Evolutionary conservation across 2,329 filamentous ascomycete species (phyloP).

Genomic region (Fusarium albidum): DNA sequence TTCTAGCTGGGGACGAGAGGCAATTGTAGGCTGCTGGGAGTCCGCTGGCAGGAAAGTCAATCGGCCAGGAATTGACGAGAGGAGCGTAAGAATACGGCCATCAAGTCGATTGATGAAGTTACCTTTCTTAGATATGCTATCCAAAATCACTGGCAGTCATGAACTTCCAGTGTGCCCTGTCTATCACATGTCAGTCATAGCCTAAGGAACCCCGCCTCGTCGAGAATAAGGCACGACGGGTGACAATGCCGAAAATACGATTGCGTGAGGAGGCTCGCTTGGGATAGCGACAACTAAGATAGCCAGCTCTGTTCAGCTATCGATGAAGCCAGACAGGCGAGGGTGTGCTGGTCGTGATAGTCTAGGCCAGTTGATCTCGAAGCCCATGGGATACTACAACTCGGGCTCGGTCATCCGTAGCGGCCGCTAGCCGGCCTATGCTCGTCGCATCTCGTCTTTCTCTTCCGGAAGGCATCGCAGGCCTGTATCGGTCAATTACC

Average conservation of each 20-base stretch:
- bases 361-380: conserved; percentile 18
- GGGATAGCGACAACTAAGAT: conserved; percentile 15
- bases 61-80: conserved; percentile 26
- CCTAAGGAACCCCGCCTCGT: conserved; percentile 18
- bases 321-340: neutral
- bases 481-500: no score
- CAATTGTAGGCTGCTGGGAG: conserved; percentile 17
- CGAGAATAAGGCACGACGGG: conserved; percentile 15
- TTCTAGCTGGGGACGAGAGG: conserved; percentile 13
- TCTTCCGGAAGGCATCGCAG: conserved; percentile 25
- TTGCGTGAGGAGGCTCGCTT: conserved; percentile 12
- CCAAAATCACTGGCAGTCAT: conserved; percentile 27
- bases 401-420: conserved; percentile 18
- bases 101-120: no score
- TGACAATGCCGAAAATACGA: conserved; percentile 27
- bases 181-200: conserved; percentile 7
- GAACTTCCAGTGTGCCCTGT: conserved; percentile 12
- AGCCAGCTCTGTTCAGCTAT: conserved; percentile 3
- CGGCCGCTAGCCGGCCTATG: conserved; percentile 22
- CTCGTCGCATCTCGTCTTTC: conserved; percentile 31
- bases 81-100: no score
- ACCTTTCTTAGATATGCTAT: conserved; percentile 32
- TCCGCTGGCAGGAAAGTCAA: conserved; percentile 30
- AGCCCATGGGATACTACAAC: conserved; percentile 18
- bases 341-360: conserved; percentile 6